A percentile compares a stretch with the other conserved stretches of the same genome.
These are phyloP conservation scores for Hamamelis virginiana DNA, from an alignment of 164 flowering plant species.

Conservation along the genomic window DNA sequence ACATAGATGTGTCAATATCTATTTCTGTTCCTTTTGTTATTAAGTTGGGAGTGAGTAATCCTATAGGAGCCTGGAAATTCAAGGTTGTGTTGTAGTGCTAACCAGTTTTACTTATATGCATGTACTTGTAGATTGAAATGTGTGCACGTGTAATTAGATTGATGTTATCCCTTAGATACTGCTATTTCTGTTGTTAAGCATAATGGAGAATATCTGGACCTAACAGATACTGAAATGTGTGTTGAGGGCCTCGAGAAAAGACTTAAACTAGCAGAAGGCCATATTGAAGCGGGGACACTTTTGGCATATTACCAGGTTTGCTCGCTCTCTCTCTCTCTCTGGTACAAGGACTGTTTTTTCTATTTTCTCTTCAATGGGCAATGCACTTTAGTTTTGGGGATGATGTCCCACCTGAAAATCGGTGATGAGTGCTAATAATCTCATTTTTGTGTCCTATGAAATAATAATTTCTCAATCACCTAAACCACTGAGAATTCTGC, in stretches of 20 bases:
- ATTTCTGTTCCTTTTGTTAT: background rate
- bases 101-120: background rate
- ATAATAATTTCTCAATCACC: background rate
- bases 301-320: conserved; percentile 86
- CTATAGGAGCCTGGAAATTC: background rate
- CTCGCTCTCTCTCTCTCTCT: no score
- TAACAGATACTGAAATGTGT: conserved; percentile 39
- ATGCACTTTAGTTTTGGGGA: background rate
- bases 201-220: conserved; percentile 12
- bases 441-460: no score
- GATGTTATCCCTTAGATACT: background rate
- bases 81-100: background rate
- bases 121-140: background rate
- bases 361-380: background rate
- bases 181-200: background rate
- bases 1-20: background rate
- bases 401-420: background rate
- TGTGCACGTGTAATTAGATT: background rate
- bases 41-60: background rate
- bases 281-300: conserved; percentile 90
- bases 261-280: conserved; percentile 77
- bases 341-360: no score
- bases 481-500: background rate
- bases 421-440: background rate
- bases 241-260: conserved; percentile 47